Evolutionary conservation across 257 asterid genomes (phyloP), one percentile per base, ranked within the genome.

Genomic region (Solanum verrucosum): DNA sequence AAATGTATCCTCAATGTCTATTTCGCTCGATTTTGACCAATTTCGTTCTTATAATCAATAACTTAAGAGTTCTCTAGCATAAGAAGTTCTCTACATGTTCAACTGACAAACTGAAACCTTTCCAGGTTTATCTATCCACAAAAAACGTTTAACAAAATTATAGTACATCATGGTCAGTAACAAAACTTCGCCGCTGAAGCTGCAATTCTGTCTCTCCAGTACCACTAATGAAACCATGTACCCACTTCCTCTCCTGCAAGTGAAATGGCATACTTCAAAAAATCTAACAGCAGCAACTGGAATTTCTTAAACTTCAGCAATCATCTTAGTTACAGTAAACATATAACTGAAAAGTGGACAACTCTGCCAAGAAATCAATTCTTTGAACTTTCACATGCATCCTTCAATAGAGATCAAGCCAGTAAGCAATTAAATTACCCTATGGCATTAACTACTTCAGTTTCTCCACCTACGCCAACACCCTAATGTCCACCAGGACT

Each of bases 151-250:
- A 44, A 44, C 52, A 44, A 44, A 44, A 44, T 44, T 44, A 44
- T 44, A 44, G 52, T 44, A 44, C 52, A 44, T 44, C 15, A 44
- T 1, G 52, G 5, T 44, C 52, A 44, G 16, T 44, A 44, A 44
- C 52, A 44, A 44, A 44, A 1, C 16, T 44, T 44, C 15, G 2
- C 5, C 16, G 4, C 13, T 44, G 52, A 44, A 44, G 52, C 91
- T 97, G 98, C 92, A 97, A 96, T 92, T 97, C 99, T 68, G 99
- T 95, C 94, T 97, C 99, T 94, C 99, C 99, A 87, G 98, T 98
- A 90, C 99, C 99, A 87, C 99, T 94, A 72, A 96, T 95, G 88
- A 97, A 97, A 87, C 99, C 99, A 87, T 93, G 98, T 40, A 98
- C 99, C 99, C 98, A 59, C 99, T 95, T 91, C 98, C 99, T 93